These are phyloP conservation scores for Tylopilus vinaceipallidus DNA, from an alignment of 768 basidiomycete species.

Conservation along the genomic window DNA sequence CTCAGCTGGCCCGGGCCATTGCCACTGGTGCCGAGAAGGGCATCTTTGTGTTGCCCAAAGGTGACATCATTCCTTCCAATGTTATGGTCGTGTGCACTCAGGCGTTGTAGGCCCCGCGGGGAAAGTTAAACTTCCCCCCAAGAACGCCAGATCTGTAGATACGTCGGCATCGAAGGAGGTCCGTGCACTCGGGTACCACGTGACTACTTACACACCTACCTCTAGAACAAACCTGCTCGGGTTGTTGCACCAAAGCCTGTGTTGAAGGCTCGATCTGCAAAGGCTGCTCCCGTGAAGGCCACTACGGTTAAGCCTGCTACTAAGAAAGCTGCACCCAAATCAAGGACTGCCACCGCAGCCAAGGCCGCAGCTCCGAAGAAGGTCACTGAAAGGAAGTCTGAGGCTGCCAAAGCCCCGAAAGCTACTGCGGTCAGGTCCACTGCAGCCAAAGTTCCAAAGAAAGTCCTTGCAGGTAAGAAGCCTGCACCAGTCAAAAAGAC, in stretches of 20 bases:
- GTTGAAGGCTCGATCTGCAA: constrained; percentile 25
- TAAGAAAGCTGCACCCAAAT: constrained; percentile 35
- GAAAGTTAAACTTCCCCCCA: constrained; percentile 69
- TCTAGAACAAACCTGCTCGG: constrained; percentile 34
- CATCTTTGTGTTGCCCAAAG: constrained; percentile 86
- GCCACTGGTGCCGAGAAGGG: constrained; percentile 78
- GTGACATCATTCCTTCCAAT: constrained; percentile 35
- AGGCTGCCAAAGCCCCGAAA: constrained; percentile 36
- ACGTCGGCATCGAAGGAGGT: constrained; percentile 59
- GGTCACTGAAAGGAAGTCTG: constrained; percentile 32
- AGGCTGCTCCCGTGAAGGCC: constrained; percentile 28
- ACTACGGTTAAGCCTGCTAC: constrained; percentile 22
- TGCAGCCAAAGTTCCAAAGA: constrained; percentile 30
- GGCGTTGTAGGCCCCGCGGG: constrained; percentile 41
- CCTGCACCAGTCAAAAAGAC: constrained; percentile 40
- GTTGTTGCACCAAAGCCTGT: constrained; percentile 24
- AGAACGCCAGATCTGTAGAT: constrained; percentile 47
- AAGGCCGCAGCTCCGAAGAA: constrained; percentile 43
- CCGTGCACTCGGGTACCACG: constrained; percentile 29
- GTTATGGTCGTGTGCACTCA: constrained; percentile 3
- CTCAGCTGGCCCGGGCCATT: constrained; percentile 80
- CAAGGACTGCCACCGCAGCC: constrained; percentile 30
- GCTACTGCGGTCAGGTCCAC: constrained; percentile 14
- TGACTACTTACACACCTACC: constrained; percentile 17
- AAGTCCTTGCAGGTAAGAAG: constrained; percentile 33